These are phyloP conservation scores for Fusarium kyushuense DNA, from an alignment of 2,329 filamentous ascomycete species.

Conservation along the genomic window DNA sequence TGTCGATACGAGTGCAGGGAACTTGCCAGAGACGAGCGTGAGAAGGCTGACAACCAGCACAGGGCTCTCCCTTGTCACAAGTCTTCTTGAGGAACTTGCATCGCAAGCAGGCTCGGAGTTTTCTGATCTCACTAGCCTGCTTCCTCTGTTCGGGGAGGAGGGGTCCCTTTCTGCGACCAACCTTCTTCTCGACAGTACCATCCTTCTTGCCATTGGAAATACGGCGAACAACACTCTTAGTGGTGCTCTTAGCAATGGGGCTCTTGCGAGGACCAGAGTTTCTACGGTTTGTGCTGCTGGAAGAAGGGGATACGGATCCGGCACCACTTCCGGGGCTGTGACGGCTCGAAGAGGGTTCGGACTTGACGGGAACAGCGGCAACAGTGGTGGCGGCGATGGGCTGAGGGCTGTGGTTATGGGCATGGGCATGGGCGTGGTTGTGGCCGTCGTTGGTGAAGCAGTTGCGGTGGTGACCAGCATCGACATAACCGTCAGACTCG, in stretches of 20 bases:
- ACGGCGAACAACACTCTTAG: constrained; percentile 87
- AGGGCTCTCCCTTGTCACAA: constrained; percentile 97
- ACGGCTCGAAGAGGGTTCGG: constrained; percentile 63
- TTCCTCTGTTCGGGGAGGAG: constrained; percentile 93
- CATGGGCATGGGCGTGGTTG: constrained; percentile 56
- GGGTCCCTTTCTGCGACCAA: constrained; percentile 89
- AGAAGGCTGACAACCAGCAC: constrained; percentile 93
- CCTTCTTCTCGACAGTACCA: constrained; percentile 84
- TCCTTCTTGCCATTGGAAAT: constrained; percentile 83
- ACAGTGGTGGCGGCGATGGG: constrained; percentile 74
- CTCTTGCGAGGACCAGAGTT: constrained; percentile 80
- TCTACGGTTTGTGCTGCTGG: constrained; percentile 71
- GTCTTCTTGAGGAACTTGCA: constrained; percentile 99
- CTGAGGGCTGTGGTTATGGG: constrained; percentile 54
- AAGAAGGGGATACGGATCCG: constrained; percentile 70
- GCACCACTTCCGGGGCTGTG: constrained; percentile 71
- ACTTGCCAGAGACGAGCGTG: constrained; percentile 98
- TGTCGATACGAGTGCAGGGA: constrained; percentile 96
- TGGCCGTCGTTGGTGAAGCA: constrained; percentile 70
- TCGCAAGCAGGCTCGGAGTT: constrained; percentile 90
- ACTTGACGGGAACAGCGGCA: constrained; percentile 77
- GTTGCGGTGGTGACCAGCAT: constrained; percentile 70
- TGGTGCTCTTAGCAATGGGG: constrained; percentile 77
- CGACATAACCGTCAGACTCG: constrained; percentile 79
- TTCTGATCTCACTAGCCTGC: constrained; percentile 96